These are phyloP conservation scores for Nannizzia gypsea DNA, from an alignment of 2,329 filamentous ascomycete genomes.

Conservation along the genomic window DNA sequence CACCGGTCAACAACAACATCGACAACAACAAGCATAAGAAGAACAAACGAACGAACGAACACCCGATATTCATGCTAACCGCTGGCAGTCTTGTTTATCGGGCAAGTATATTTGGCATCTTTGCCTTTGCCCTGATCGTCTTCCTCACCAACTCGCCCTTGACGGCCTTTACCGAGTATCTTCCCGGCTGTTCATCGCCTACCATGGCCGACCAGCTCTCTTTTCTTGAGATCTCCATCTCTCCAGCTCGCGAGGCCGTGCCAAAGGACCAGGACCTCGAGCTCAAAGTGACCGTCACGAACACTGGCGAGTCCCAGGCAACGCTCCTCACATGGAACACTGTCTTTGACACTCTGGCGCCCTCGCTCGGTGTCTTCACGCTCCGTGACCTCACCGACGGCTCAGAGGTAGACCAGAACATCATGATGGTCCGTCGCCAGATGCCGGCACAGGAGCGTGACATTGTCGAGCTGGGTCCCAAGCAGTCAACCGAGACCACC, in stretches of 20 bases:
- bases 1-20: not conserved
- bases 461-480: slow-evolving; percentile 23
- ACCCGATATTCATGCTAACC: not conserved
- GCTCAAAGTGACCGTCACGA: slow-evolving; percentile 18
- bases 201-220: slow-evolving; percentile 2
- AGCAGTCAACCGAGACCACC: slow-evolving; percentile 15
- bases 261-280: slow-evolving; percentile 13
- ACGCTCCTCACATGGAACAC: slow-evolving; percentile 30
- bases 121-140: slow-evolving; percentile 2
- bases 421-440: slow-evolving; percentile 25
- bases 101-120: slow-evolving; percentile 1
- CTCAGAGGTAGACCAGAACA: slow-evolving; percentile 18
- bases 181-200: not conserved
- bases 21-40: not conserved
- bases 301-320: slow-evolving; percentile 21
- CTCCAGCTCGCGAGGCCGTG: slow-evolving; percentile 15
- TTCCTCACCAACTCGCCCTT: not conserved
- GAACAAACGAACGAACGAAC: not conserved
- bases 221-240: slow-evolving; percentile 11
- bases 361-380: slow-evolving; percentile 23
- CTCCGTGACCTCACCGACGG: slow-evolving; percentile 18
- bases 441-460: slow-evolving; percentile 22
- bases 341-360: slow-evolving; percentile 26
- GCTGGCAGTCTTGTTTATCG: not conserved
- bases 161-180: not conserved